Percentiles rank a stretch among this genome's conserved stretches.
Conservation (phyloP, 2,329 filamentous ascomycete species). For the Dactylonectria macrodidyma region DNA sequence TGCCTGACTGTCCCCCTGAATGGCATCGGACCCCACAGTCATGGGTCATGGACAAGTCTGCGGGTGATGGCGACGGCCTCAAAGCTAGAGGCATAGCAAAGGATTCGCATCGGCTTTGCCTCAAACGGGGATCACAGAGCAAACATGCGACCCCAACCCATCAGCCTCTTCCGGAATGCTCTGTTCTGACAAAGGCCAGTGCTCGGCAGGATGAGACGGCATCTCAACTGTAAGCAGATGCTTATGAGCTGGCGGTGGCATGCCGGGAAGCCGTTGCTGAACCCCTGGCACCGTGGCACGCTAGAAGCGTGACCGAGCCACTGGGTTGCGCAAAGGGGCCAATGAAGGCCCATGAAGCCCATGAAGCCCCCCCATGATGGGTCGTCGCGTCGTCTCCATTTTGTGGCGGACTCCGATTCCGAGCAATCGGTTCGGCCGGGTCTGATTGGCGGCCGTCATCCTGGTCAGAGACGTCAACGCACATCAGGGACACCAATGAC, state of each 20-base stretch:
- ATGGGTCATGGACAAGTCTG: slow-evolving; percentile 34
- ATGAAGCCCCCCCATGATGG: slow-evolving; percentile 14
- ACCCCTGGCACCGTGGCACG: slow-evolving; percentile 28
- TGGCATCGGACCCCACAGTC: slow-evolving; percentile 42
- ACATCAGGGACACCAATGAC: slow-evolving; percentile 26
- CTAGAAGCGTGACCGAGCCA: slow-evolving; percentile 33
- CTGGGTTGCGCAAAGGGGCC: slow-evolving; percentile 34
- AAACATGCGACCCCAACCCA: slow-evolving; percentile 19
- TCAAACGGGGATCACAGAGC: slow-evolving; percentile 18
- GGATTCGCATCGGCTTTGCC: slow-evolving; percentile 18
- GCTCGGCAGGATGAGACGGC: slow-evolving; percentile 28
- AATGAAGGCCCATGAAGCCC: slow-evolving; percentile 13
- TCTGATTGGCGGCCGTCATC: slow-evolving; percentile 48
- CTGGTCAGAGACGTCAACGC: slow-evolving; percentile 37
- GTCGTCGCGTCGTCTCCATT: slow-evolving; percentile 37
- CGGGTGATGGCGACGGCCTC: slow-evolving; percentile 32
- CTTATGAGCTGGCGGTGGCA: not conserved
- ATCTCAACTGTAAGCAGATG: slow-evolving; percentile 16
- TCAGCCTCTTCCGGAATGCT: slow-evolving; percentile 3
- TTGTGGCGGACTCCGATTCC: slow-evolving; percentile 40
- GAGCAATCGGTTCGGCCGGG: slow-evolving; percentile 43
- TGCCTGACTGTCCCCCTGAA: slow-evolving; percentile 32
- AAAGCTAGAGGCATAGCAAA: slow-evolving; percentile 24
- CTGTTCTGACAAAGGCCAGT: slow-evolving; percentile 17
- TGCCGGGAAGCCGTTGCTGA: slow-evolving; percentile 6